Base-by-base conservation (phyloP, 805 yeast species). In the Candida easanensis region DNA sequence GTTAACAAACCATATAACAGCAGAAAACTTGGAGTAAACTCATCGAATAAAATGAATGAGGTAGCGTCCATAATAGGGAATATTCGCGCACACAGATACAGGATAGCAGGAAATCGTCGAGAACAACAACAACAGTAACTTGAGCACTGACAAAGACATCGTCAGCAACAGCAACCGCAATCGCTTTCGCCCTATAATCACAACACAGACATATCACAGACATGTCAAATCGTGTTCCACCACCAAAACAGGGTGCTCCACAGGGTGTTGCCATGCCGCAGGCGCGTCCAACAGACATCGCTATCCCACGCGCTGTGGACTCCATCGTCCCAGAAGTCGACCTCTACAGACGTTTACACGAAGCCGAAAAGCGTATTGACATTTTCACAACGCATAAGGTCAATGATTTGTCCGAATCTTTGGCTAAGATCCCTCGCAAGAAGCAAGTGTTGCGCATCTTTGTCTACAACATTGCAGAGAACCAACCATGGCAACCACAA, bases 401-500 rank as follows among this genome's bases (percentile, higher is more conserved):
- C 49, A 75, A 87, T 42, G 98, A 91, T 56, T 71, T 89, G 44
- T 95, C 88, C 61, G 95, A 90, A 46, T 72, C 70, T 61, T 66
- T 72, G 48, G 73, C 72, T 43, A 73, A 68, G 52, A 54, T 66
- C 27, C 56, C 55, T 7, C 57, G 53, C 23, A 77, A 76, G 49
- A 79, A 79, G 28, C 82, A 84, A 41, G 71, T 74, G 13, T 71
- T 93, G 53, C 77, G 98, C 44, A 76, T 93, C 15, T 91, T 82
- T 58, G 71, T 93, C 16, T 88, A 90, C 56, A 88, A 87, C 60
- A 83, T 88, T 4, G 70, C 84, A 23, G 86, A 82, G 48, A 86
- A 87, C 61, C 98, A 91, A 66, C 87, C 91, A 34, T 93, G 98
- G 98, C 91, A 85, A 30, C 90, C 96, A 96, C 88, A 82, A 60